Evolutionary conservation across 2,329 filamentous ascomycete genomes (phyloP).

Genomic region (Cytospora chrysosperma): DNA sequence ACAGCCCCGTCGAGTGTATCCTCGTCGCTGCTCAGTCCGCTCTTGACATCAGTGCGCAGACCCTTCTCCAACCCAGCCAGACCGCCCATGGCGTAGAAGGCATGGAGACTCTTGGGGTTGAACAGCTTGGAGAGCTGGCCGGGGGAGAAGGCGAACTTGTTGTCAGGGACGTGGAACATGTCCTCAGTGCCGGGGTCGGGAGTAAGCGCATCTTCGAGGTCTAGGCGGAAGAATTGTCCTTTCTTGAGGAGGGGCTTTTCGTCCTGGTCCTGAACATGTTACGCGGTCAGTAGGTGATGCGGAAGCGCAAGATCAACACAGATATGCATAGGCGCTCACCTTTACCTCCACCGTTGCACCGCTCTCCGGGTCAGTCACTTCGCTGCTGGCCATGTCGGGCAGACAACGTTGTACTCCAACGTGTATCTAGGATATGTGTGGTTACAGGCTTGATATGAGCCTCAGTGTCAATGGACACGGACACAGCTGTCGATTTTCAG

Average conservation of each 20-base stretch:
- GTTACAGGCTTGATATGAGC: neutral
- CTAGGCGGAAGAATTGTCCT: slow-evolving; percentile 17
- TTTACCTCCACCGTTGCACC: neutral
- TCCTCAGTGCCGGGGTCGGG: slow-evolving; percentile 71
- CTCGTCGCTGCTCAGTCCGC: slow-evolving; percentile 72
- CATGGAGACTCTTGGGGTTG: slow-evolving; percentile 74
- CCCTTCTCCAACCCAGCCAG: slow-evolving; percentile 72
- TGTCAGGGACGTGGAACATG: slow-evolving; percentile 66
- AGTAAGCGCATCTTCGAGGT: slow-evolving; percentile 56
- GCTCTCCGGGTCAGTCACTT: slow-evolving; percentile 5
- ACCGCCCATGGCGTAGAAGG: slow-evolving; percentile 74
- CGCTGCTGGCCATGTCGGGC: slow-evolving; percentile 9
- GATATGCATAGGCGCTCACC: neutral
- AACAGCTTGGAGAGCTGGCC: slow-evolving; percentile 74
- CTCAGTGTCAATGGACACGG: neutral
- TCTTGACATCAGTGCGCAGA: slow-evolving; percentile 61
- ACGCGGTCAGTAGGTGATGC: neutral
- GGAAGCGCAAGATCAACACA: neutral
- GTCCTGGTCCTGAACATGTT: neutral
- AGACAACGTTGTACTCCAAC: neutral
- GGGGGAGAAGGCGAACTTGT: slow-evolving; percentile 70
- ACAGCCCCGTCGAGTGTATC: slow-evolving; percentile 60
- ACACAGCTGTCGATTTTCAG: neutral
- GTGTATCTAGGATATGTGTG: neutral
- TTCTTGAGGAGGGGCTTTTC: slow-evolving; percentile 20